phyloP scores from a whole-genome alignment of 768 basidiomycete genomes.

The Hygrophorus russula region DNA sequence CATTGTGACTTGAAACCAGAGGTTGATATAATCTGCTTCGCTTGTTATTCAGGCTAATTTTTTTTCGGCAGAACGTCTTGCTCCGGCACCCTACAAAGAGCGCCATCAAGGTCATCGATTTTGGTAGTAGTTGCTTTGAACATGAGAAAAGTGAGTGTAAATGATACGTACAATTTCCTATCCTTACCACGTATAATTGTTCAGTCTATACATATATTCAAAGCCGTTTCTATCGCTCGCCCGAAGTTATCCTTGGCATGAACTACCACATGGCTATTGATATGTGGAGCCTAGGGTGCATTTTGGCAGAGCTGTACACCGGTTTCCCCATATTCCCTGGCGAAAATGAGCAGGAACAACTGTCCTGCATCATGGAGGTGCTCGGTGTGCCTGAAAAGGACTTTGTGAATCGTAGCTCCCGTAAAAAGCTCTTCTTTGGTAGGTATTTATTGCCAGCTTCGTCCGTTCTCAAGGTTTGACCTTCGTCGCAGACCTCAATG shows the following conservation, averaged over 20 bases:
- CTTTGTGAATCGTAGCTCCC: conserved; percentile 85
- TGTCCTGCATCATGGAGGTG: conserved; percentile 99
- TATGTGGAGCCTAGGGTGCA: conserved; percentile 99
- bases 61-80: conserved; percentile 75
- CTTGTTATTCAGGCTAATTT: conserved; percentile 3
- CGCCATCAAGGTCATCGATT: conserved; percentile 97
- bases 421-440: conserved; percentile 97
- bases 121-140: conserved; percentile 97
- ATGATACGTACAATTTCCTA: conserved; percentile 1
- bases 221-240: conserved; percentile 99
- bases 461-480: conserved; percentile 2
- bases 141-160: conserved; percentile 83
- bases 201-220: conserved; percentile 99
- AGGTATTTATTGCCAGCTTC: conserved; percentile 15
- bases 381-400: conserved; percentile 93
- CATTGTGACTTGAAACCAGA: conserved; percentile 99
- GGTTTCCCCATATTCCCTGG: conserved; percentile 99
- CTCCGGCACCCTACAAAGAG: conserved; percentile 93
- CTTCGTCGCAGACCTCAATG: conserved; percentile 63
- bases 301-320: conserved; percentile 92
- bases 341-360: conserved; percentile 96
- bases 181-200: conserved; percentile 5
- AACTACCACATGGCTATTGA: conserved; percentile 99
- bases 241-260: conserved; percentile 98
- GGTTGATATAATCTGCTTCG: conserved; percentile 31